Evolutionary conservation across 306 rosid genomes (phyloP), one percentile per base, ranked within the genome.

Genomic region (Fragaria iinumae): DNA sequence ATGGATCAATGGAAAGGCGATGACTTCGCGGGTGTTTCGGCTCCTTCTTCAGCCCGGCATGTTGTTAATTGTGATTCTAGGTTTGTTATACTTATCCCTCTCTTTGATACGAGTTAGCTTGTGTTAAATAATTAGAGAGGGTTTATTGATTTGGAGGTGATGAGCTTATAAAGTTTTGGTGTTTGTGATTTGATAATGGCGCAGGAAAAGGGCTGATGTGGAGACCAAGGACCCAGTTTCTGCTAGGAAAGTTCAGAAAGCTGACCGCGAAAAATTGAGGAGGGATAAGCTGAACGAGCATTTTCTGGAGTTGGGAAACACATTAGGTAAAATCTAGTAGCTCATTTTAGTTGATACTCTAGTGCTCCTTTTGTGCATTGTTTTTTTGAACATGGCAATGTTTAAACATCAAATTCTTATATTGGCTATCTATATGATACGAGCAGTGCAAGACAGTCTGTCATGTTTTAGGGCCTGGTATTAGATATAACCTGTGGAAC

Each of bases 251-350:
- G 86, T 88, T 80, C 96, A 90, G 67, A 95, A 95, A 84, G 98
- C 97, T 10, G 97, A 92, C 83, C 93, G 98, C 3, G 96, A 95
- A 87, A 95, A 92, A 77, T 76, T 95, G 83, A 83, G 98, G 82
- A 90, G 96, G 75, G 96, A 90, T 84, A 86, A 91, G 69, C 77
- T 95, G 25, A 95, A 95, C 67, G 96, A 95, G 43, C 95, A 89
- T 41, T 95, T 95, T 77, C 88, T 77, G 9, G 90, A 90, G 67
- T 79, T 95, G 69, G 98, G 91, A 72, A 90, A 67, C 80, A 59
- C 88, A 5, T 84, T 94, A 85, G 98, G 98, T 93, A 77, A 44
- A 8, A 4, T 80, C 0, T 14, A 4, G 3, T 16, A 16, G 73
- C 52, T 34, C 12, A 36, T 11, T 20, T 44, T 29, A 29, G 70